Base-by-base conservation (phyloP, 768 basidiomycete genomes). In the Dentipellis sp. region DNA sequence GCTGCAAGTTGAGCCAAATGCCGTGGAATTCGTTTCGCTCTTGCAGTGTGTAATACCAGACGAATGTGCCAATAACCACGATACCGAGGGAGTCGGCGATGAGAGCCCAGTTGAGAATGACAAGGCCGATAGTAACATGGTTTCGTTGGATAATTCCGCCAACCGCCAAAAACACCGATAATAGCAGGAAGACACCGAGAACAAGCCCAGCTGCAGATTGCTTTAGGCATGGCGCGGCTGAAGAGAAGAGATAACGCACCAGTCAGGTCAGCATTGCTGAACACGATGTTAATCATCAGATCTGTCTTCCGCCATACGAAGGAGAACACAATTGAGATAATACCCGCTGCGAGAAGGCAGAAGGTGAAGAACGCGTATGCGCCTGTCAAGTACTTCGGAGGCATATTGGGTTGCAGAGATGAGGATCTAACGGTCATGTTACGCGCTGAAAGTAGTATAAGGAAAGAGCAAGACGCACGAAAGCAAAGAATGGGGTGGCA, bases 21-120 rank as follows among this genome's bases (percentile, higher is more conserved):
- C 58, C 58, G 58, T 81, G 78, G 70, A 84, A 94, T 62, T 88
- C 81, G 46, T 71, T 69, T 23, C 85, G 81, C 66, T 91, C 85
- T 55, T 77, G 69, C 16, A 94, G 75, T 5, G 91, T 91, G 66
- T 72, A 89, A 70, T 87, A 82, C 93, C 93, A 95, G 52, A 94
- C 72, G 61, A 80, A 78, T 19, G 84, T 79, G 58, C 88, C 91
- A 23, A 90, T 70, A 53, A 83, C 63, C 50, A 86, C 69, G 42
- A 86, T 77, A 22, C 76, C 75, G 46, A 87, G 61, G 8, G 77
- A 78, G 63, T 93, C 84, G 40, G 75, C 55, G 37, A 94, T 68
- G 53, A 94, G 82, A 23, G 75, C 63, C 74, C 85, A 91, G 70
- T 92, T 93, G 63, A 92, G 80, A 39, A 87, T 67, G 59, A 86